A percentile compares a stretch with the other conserved stretches of the same genome.
These are phyloP conservation scores for Marasmius tenuissimus DNA, from an alignment of 1,284 basidiomycete genomes.

Conservation along the genomic window DNA sequence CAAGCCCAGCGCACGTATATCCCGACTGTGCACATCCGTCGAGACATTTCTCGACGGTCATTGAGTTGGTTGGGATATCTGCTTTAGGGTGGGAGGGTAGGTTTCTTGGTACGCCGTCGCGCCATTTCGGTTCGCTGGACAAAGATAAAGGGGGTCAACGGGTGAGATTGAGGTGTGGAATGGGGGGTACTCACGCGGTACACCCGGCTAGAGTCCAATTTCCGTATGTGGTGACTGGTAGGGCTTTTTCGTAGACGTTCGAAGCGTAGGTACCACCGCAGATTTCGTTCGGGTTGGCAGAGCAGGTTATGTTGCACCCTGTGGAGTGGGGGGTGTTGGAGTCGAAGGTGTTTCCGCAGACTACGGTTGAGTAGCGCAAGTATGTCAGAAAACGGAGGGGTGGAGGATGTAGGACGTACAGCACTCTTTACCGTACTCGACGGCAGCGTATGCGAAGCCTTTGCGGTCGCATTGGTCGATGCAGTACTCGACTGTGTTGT, in stretches of 20 bases:
- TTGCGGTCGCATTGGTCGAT: constrained; percentile 16
- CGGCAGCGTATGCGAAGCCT: constrained; percentile 19
- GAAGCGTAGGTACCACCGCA: constrained; percentile 24
- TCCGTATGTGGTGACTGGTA: constrained; percentile 18
- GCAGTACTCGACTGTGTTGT: constrained; percentile 19
- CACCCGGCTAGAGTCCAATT: constrained; percentile 11
- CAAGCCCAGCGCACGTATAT: constrained; percentile 23
- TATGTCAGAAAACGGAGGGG: constrained; percentile 21
- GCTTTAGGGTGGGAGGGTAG: constrained; percentile 17
- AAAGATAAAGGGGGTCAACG: not conserved
- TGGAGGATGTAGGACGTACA: constrained; percentile 17
- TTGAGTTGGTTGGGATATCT: constrained; percentile 20
- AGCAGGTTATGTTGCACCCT: constrained; percentile 19
- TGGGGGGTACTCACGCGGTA: not conserved
- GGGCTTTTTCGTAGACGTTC: constrained; percentile 20
- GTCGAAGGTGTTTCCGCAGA: not conserved
- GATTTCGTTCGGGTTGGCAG: constrained; percentile 18
- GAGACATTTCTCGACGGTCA: constrained; percentile 24
- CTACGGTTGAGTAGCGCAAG: not conserved
- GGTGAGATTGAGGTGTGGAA: not conserved
- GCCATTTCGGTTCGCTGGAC: constrained; percentile 10
- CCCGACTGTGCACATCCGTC: constrained; percentile 19
- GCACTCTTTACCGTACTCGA: constrained; percentile 24
- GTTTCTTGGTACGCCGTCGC: constrained; percentile 11
- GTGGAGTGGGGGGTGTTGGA: constrained; percentile 11